These are phyloP conservation scores for Melanomma pulvis-pyrius DNA, from an alignment of 495 filamentous ascomycete genomes.

Conservation along the genomic window DNA sequence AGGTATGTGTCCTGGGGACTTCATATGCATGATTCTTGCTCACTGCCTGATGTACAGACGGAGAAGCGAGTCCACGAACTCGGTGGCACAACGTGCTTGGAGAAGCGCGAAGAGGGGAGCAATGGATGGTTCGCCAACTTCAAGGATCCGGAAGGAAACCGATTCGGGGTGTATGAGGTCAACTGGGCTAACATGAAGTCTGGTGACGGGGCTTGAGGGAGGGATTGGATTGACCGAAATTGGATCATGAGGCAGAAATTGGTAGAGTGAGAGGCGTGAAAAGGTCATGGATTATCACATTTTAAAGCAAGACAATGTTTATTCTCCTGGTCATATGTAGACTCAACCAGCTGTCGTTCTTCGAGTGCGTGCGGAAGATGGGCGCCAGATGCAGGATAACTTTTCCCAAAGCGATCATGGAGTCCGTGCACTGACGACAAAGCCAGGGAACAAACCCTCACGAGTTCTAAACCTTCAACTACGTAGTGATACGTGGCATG, in stretches of 20 bases:
- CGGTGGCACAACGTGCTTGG: conserved; percentile 18
- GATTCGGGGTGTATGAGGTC: conserved; percentile 31
- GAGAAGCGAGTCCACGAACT: conserved; percentile 18
- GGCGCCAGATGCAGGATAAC: conserved; percentile 12
- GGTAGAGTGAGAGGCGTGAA: background rate
- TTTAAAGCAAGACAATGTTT: no score
- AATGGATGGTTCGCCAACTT: conserved; percentile 36
- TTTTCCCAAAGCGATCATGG: conserved; percentile 21
- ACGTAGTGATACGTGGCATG: background rate
- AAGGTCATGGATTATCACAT: background rate
- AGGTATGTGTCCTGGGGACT: conserved; percentile 13
- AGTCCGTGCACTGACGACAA: conserved; percentile 11
- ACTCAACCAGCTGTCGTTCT: no score
- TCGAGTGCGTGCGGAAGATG: no score
- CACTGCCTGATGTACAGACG: conserved; percentile 9
- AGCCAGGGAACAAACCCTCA: no score
- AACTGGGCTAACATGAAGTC: background rate
- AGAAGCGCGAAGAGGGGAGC: conserved; percentile 16
- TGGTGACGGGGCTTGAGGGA: background rate
- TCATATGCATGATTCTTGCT: background rate
- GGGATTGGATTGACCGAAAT: background rate
- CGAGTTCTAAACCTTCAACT: no score
- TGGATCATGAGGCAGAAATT: background rate
- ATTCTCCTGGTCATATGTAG: no score
- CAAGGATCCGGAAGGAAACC: conserved; percentile 31